These are phyloP conservation scores for Aspergillus steynii DNA, from an alignment of 495 filamentous ascomycete genomes.

Conservation along the genomic window DNA sequence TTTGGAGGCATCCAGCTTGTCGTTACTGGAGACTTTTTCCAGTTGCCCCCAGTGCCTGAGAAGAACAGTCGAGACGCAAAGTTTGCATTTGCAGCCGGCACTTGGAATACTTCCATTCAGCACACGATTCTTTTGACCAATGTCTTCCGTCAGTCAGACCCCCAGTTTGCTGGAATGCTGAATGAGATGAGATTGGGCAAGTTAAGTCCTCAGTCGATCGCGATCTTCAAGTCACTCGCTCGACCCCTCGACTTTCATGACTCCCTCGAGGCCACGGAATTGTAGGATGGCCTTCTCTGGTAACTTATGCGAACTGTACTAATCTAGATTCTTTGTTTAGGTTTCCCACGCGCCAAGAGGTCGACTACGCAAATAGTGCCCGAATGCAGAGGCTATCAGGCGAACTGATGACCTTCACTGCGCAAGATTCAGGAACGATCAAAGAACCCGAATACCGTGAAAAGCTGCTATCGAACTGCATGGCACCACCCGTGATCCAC, in stretches of 20 bases:
- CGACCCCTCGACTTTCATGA: constrained; percentile 72
- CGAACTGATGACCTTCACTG: constrained; percentile 63
- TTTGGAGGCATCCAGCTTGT: constrained; percentile 97
- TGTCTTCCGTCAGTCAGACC: constrained; percentile 94
- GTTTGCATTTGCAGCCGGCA: constrained; percentile 89
- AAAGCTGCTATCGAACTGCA: constrained; percentile 82
- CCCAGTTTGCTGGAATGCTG: constrained; percentile 88
- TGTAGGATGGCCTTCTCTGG: constrained; percentile 49
- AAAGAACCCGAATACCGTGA: constrained; percentile 66
- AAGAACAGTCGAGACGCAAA: constrained; percentile 64
- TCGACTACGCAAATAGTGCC: constrained; percentile 77
- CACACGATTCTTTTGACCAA: constrained; percentile 95
- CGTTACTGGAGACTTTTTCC: constrained; percentile 97
- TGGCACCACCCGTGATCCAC: constrained; percentile 76
- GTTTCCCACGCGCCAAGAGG: constrained; percentile 88
- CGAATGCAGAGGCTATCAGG: constrained; percentile 74
- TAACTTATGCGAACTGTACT: constrained; percentile 26
- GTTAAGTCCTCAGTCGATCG: constrained; percentile 66
- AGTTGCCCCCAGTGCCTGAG: constrained; percentile 91
- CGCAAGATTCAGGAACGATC: constrained; percentile 74
- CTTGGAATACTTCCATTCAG: constrained; percentile 88
- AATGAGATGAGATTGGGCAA: constrained; percentile 95
- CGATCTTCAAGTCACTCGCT: constrained; percentile 68
- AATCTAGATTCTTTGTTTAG: constrained; percentile 40
- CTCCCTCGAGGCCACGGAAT: constrained; percentile 82